Evolutionary conservation across 2,329 filamentous ascomycete species (phyloP), one percentile per base, ranked within the genome.

Genomic region (Aspergillus tamarii): DNA sequence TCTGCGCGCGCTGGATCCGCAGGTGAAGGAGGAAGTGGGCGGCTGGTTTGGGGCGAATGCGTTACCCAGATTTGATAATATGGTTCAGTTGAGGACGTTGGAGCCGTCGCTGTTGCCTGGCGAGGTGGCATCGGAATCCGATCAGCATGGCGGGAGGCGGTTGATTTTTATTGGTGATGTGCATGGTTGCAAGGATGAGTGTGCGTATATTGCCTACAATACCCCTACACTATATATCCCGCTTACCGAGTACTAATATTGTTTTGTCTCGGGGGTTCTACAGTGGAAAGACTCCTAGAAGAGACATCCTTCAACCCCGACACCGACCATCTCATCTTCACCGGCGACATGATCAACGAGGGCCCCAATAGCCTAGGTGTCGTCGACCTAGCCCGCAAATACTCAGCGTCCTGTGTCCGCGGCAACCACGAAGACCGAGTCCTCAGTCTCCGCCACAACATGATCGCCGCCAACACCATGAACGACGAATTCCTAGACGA

Each of bases 351-450:
- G 75, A 85, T 98, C 70, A 89, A 89, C 74, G 97, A 97, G 79
- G 94, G 94, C 0, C 93, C 94, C 12, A 89, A 97, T 78, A 94
- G 91, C 36, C 73, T 84, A 0, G 92, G 89, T 43, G 92, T 97
- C 0, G 84, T 98, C 55, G 87, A 90, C 63, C 83, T 93, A 48
- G 89, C 92, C 43, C 91, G 93, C 75, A 79, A 85, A 16, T 80
- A 94, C 43, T 86, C 87, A 57, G 94, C 94, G 26, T 92, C 89
- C 34, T 92, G 88, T 66, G 93, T 98, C 10, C 89, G 94, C 57
- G 95, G 95, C 21, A 97, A 97, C 78, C 92, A 97, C 79, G 95
- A 99, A 76, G 94, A 98, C 76, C 86, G 89, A 26, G 84, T 97
- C 23, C 84, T 98, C n/a, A 84, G 90, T 10, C 85, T 88, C 1